Base-by-base conservation (phyloP, 768 basidiomycete genomes). In the Lactarius akahatsu region DNA sequence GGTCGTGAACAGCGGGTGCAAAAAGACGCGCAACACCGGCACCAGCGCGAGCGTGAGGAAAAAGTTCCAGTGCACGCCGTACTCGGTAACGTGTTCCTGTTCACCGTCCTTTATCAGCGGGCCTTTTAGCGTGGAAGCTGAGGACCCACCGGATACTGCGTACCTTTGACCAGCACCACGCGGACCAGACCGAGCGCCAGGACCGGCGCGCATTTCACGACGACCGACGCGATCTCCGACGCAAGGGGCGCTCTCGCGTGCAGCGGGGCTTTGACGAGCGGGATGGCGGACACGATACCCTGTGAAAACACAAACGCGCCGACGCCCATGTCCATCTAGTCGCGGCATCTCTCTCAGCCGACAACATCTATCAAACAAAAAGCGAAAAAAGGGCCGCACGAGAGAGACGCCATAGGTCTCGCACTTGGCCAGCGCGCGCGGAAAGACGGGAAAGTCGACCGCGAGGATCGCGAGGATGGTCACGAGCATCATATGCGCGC, bases 31-130 rank as follows among this genome's bases (percentile, higher is more conserved):
- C 15, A 91, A 76, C 4, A 92, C 73, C 0, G 95, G 95, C 6
- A 98, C 74, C 0, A 92, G 70, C 0, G 90, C 94, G 26, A 98
- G 81, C 0, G 97, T 98, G 71, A 98, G 83, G 82, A 99, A 99
- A 78, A 98, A 98, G 75, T 98, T 98, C 97, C 97, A 99, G 72
- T 98, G 96, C 0, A 86, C 86, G 0, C 97, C 97, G 70, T 98
- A 98, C 77, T 99, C 97, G 0, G 95, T 89, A 62, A 91, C 88
- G 66, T 98, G 97, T 79, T 98, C 97, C 96, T 89, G 65, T 58
- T 4, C 28, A 11, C 23, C 47, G 1, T 23, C 62, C n/a, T 36
- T 62, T 38, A 62, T 41, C 52, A 61, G 62, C 62, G 36, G 32
- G 36, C 2, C 36, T 36, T 11, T 2, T 20, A 16, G 23, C 56